phyloP scores from a whole-genome alignment of 495 filamentous ascomycete genomes.

The Daldinia decipiens region DNA sequence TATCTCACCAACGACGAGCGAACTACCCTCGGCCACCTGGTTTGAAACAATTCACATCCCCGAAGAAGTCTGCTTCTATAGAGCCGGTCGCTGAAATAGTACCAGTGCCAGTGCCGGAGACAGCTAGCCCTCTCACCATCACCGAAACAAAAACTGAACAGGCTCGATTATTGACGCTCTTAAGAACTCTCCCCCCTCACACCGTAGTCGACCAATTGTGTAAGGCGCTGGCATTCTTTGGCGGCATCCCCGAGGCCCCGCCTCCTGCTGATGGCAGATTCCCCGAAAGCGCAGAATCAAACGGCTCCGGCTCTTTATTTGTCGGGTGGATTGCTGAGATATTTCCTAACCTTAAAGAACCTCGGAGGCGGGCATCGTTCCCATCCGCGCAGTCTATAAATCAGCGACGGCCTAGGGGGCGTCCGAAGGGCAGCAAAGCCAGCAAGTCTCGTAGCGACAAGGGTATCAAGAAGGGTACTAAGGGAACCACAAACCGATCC shows the following conservation, averaged over 20 bases:
- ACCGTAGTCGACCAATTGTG: slow-evolving; percentile 67
- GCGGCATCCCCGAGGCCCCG: slow-evolving; percentile 65
- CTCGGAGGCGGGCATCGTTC: slow-evolving; percentile 28
- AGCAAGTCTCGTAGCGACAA: slow-evolving; percentile 61
- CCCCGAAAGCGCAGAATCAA: slow-evolving; percentile 63
- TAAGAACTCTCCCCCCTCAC: slow-evolving; percentile 62
- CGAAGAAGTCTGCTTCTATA: slow-evolving; percentile 41
- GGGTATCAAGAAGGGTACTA: slow-evolving; percentile 59
- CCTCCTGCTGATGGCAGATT: slow-evolving; percentile 62
- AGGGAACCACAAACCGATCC: slow-evolving; percentile 32
- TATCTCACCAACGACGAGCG: slow-evolving; percentile 57
- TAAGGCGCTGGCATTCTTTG: slow-evolving; percentile 67
- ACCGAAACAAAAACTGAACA: slow-evolving; percentile 65
- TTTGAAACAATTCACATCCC: slow-evolving; percentile 47
- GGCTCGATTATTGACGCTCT: slow-evolving; percentile 62
- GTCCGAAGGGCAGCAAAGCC: slow-evolving; percentile 64
- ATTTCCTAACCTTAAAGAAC: slow-evolving; percentile 57
- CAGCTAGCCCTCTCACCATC: slow-evolving; percentile 49
- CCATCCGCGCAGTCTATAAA: slow-evolving; percentile 42
- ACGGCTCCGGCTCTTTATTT: slow-evolving; percentile 64
- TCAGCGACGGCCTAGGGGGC: slow-evolving; percentile 55
- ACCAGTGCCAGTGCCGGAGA: slow-evolving; percentile 1
- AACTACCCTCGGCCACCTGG: slow-evolving; percentile 51
- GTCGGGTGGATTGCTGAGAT: slow-evolving; percentile 69
- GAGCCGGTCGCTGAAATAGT: slow-evolving; percentile 21